phyloP scores from a whole-genome alignment of 208 protist genomes.

The Herpetomonas tarakana region DNA sequence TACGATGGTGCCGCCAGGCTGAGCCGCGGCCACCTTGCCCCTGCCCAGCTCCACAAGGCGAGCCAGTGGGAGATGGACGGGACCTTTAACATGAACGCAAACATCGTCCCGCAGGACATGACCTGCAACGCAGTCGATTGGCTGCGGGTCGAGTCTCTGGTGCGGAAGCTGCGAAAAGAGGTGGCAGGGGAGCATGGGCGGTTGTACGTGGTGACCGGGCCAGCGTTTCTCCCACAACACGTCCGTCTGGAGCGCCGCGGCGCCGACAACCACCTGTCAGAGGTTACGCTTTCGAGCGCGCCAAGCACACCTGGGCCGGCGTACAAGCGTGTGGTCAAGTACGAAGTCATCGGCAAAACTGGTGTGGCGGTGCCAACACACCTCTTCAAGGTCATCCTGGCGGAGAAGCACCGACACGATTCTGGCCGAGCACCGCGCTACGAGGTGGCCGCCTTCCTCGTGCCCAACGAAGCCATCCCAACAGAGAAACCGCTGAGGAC shows the following conservation, averaged over 20 bases:
- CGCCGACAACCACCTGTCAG: slow-evolving; percentile 14
- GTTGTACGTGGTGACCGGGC: slow-evolving; percentile 35
- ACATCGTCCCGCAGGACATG: slow-evolving; percentile 88
- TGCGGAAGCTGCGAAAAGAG: slow-evolving; percentile 35
- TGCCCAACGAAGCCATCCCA: slow-evolving; percentile 72
- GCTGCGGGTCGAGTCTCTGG: slow-evolving; percentile 73
- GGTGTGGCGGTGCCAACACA: slow-evolving; percentile 79
- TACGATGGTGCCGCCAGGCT: slow-evolving; percentile 51
- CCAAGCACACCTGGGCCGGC: neutral
- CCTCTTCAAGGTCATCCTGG: slow-evolving; percentile 78
- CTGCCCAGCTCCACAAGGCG: slow-evolving; percentile 76
- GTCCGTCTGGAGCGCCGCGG: slow-evolving; percentile 36
- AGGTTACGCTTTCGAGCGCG: slow-evolving; percentile 13
- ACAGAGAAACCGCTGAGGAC: slow-evolving; percentile 59
- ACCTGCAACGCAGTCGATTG: slow-evolving; percentile 82
- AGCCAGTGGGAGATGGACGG: slow-evolving; percentile 62
- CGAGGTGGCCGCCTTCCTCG: slow-evolving; percentile 60
- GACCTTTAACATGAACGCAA: slow-evolving; percentile 88
- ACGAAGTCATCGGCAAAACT: slow-evolving; percentile 55
- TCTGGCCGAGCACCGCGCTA: slow-evolving; percentile 9
- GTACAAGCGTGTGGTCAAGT: slow-evolving; percentile 37
- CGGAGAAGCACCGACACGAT: slow-evolving; percentile 27
- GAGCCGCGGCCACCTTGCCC: slow-evolving; percentile 79
- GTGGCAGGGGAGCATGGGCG: slow-evolving; percentile 16
- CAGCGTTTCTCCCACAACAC: slow-evolving; percentile 52